Evolutionary conservation across 805 yeast species (phyloP).

Genomic region (Yarrowia alimentaria): DNA sequence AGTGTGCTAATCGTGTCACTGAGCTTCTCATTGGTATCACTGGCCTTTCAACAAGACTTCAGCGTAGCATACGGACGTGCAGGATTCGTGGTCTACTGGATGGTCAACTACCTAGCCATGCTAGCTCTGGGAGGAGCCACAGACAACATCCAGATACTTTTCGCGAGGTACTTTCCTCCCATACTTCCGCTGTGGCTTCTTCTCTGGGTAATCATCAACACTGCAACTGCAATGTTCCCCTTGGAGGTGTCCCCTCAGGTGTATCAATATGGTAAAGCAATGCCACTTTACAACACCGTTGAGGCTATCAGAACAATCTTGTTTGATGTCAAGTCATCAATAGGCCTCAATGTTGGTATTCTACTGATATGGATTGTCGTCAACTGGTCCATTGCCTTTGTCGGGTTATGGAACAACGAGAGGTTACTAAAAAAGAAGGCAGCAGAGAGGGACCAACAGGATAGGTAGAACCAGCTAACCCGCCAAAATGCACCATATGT

Average conservation of each 20-base stretch:
- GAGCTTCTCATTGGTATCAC: constrained; percentile 57
- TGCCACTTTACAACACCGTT: constrained; percentile 66
- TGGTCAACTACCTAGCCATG: constrained; percentile 65
- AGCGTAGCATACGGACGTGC: constrained; percentile 57
- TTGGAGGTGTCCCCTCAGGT: constrained; percentile 57
- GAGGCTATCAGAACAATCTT: constrained; percentile 61
- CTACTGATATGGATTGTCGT: constrained; percentile 60
- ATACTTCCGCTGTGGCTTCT: constrained; percentile 68
- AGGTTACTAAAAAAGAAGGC: neutral
- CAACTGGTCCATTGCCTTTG: constrained; percentile 34
- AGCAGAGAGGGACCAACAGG: too few relatives aligned
- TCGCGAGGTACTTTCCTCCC: constrained; percentile 58
- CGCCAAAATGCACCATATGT: neutral
- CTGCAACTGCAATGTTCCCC: constrained; percentile 67
- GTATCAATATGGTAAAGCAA: constrained; percentile 62
- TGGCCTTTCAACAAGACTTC: constrained; percentile 66
- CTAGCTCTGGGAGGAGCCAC: constrained; percentile 73
- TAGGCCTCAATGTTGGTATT: constrained; percentile 63
- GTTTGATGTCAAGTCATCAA: constrained; percentile 52
- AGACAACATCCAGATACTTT: constrained; percentile 58
- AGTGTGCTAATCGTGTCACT: constrained; percentile 51
- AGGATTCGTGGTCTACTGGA: constrained; percentile 76
- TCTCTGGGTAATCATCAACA: constrained; percentile 65
- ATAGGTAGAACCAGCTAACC: too few relatives aligned
- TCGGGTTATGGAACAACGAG: constrained; percentile 7